These are phyloP conservation scores for Microbotryum scabiosae DNA, from an alignment of 1,284 basidiomycete genomes.

Conservation along the genomic window DNA sequence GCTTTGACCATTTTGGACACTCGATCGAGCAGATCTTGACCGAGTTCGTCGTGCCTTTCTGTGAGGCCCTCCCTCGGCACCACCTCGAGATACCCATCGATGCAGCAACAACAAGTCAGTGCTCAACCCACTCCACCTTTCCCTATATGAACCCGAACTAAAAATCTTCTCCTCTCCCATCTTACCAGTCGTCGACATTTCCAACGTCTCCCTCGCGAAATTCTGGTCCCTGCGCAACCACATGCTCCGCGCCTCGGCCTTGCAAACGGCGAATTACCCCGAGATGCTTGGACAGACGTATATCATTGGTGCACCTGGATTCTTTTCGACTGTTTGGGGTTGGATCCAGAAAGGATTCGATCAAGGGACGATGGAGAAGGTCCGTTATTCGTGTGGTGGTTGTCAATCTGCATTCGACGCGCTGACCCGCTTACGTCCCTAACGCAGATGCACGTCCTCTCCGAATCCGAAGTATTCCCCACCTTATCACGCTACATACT, in stretches of 20 bases:
- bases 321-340: constrained; percentile 51
- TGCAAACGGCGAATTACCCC: constrained; percentile 69
- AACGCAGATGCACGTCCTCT: background rate
- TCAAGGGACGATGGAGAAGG: constrained; percentile 22
- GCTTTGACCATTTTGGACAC: constrained; percentile 46
- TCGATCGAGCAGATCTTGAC: constrained; percentile 53
- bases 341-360: constrained; percentile 57
- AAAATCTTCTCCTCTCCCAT: background rate
- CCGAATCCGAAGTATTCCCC: constrained; percentile 21
- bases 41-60: constrained; percentile 56
- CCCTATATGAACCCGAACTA: too few relatives aligned
- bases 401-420: too few relatives aligned
- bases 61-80: constrained; percentile 43
- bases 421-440: too few relatives aligned
- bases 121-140: background rate
- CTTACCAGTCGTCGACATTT: constrained; percentile 54
- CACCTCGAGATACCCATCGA: constrained; percentile 50
- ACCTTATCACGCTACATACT: constrained; percentile 45
- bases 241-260: constrained; percentile 59
- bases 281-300: constrained; percentile 47
- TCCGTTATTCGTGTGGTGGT: too few relatives aligned
- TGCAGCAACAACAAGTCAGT: constrained; percentile 52
- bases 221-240: constrained; percentile 54
- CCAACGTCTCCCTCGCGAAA: constrained; percentile 51
- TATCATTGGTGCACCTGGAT: constrained; percentile 63